phyloP scores from a whole-genome alignment of 1,284 basidiomycete genomes.

The Leucoagaricus sp. region DNA sequence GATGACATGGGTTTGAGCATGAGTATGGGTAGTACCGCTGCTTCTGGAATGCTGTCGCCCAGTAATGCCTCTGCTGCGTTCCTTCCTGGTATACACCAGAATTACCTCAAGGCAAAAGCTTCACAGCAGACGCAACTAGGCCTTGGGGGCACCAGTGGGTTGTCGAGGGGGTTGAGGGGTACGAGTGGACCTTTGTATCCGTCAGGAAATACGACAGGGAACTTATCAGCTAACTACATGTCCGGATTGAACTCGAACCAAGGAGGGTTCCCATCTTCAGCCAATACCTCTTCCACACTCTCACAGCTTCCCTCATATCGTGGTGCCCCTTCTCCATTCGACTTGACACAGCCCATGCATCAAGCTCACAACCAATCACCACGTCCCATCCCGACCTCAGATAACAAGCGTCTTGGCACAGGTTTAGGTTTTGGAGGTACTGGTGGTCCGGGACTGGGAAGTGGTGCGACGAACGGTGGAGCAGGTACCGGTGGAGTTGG shows the following conservation, averaged over 20 bases:
- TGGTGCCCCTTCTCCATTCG: constrained; percentile 42
- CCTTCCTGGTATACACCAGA: constrained; percentile 64
- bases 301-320: constrained; percentile 35
- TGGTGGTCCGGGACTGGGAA: too few relatives aligned
- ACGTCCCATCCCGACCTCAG: constrained; percentile 29
- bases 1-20: constrained; percentile 34
- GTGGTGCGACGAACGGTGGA: too few relatives aligned
- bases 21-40: constrained; percentile 35
- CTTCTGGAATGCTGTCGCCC: constrained; percentile 40
- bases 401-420: constrained; percentile 12
- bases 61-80: constrained; percentile 80
- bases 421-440: not conserved
- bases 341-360: constrained; percentile 41
- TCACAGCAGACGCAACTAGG: constrained; percentile 34
- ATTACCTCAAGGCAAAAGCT: constrained; percentile 56
- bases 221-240: constrained; percentile 30
- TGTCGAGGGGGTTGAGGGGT: constrained; percentile 29
- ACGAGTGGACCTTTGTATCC: constrained; percentile 30
- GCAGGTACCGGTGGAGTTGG: not conserved
- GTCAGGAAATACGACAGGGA: constrained; percentile 16
- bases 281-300: constrained; percentile 24
- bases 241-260: constrained; percentile 19
- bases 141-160: constrained; percentile 24
- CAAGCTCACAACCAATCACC: constrained; percentile 29
- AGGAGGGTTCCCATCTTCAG: constrained; percentile 27